Evolutionary conservation across 495 filamentous ascomycete species (phyloP).

Genomic region (Neurospora discreta): DNA sequence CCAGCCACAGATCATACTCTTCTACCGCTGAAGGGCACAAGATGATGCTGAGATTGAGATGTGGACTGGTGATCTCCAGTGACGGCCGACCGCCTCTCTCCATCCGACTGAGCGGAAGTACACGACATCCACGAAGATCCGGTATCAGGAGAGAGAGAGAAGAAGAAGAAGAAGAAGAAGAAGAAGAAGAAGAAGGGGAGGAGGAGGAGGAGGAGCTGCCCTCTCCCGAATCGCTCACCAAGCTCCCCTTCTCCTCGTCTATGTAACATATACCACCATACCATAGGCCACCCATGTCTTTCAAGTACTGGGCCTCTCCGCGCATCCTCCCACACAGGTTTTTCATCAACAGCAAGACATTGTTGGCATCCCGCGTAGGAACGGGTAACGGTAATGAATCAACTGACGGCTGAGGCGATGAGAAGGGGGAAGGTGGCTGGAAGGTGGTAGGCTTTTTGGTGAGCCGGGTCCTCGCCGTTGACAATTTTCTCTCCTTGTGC

Average conservation of each 20-base stretch:
- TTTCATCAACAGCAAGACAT: constrained; percentile 57
- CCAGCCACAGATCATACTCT: constrained; percentile 85
- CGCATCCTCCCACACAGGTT: constrained; percentile 57
- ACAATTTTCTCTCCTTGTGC: constrained; percentile 34
- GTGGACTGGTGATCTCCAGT: constrained; percentile 66
- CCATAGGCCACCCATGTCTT: constrained; percentile 45
- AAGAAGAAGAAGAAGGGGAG: constrained; percentile 31
- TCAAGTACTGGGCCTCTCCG: constrained; percentile 55
- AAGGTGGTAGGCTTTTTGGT: constrained; percentile 35
- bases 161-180: constrained; percentile 36
- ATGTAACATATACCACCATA: constrained; percentile 52
- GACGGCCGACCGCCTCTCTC: constrained; percentile 40
- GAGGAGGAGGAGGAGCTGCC: no score
- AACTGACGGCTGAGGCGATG: constrained; percentile 35
- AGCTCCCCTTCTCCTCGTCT: constrained; percentile 50
- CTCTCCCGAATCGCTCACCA: constrained; percentile 51
- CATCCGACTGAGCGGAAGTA: constrained; percentile 42
- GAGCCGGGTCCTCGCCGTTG: constrained; percentile 27
- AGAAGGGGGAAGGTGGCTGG: constrained; percentile 37
- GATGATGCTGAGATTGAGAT: constrained; percentile 58
- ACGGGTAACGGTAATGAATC: constrained; percentile 46
- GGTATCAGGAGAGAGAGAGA: constrained; percentile 49
- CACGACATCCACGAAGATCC: constrained; percentile 79
- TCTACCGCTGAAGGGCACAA: constrained; percentile 61
- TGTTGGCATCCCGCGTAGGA: constrained; percentile 49